Base-by-base conservation (phyloP, 495 filamentous ascomycete genomes). In the Talaromyces ruber region DNA sequence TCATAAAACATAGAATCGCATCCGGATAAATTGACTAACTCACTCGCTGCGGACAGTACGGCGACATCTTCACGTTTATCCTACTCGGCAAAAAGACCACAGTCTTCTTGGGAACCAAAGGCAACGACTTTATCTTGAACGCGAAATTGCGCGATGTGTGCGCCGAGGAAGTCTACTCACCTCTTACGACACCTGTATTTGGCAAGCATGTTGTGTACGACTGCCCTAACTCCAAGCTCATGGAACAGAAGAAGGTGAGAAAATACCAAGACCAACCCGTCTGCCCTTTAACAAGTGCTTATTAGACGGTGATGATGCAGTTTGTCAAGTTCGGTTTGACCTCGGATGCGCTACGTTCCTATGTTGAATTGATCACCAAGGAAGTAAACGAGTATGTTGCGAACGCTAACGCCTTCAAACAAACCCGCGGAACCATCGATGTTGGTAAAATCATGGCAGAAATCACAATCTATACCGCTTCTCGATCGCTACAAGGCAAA, bases 291-390 rank as follows among this genome's bases (percentile, higher is more conserved):
- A 7, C 28, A 16, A 62, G 24, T 34, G n/a, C 58, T 60, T 22
- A 12, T 53, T n/a, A n/a, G n/a, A n/a, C n/a, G 24, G 34, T 57
- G n/a, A 50, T 22, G 30, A 53, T 43, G 5, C 60, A 91, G 87
- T 92, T 95, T 71, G 86, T 93, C 82, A 93, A 95, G 72, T 82
- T 90, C 68, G 90, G 90, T 51, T 85, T 95, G 54, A 90, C 89
- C 29, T 84, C 84, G 43, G 80, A 87, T 60, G 89, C 89, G 34
- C 88, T 95, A 71, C 82, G 83, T 63, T 83, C 84, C 26, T 91
- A 93, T 66, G 90, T 92, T 2, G 87, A 86, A 56, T 82, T 92
- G 55, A 93, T 95, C 68, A 81, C 84, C 65, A 81, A 87, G 63
- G 90, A 95, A 72, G 87, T 91, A 43, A 74, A 81, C 25, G 82